A percentile compares a stretch with the other conserved stretches of the same genome.
phyloP scores from a whole-genome alignment of 805 yeast species.

The Lipomyces chichibuensis region DNA sequence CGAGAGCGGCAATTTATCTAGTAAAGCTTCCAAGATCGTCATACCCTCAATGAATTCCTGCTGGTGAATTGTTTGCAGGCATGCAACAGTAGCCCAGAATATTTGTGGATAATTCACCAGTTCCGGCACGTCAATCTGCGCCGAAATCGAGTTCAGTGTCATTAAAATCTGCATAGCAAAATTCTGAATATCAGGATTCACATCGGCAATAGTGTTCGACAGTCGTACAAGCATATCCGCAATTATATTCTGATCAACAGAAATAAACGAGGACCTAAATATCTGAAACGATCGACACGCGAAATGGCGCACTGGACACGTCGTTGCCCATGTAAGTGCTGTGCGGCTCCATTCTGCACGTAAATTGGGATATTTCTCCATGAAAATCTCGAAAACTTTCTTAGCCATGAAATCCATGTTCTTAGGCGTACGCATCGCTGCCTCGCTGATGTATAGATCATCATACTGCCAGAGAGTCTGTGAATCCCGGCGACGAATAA shows the following conservation, averaged over 20 bases:
- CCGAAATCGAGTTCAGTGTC: conserved; percentile 92
- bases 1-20: conserved; percentile 83
- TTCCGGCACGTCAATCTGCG: conserved; percentile 76
- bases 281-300: conserved; percentile 96
- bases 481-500: conserved; percentile 57
- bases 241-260: conserved; percentile 83
- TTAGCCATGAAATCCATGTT: conserved; percentile 78
- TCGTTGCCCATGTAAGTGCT: conserved; percentile 91
- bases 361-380: conserved; percentile 51
- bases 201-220: conserved; percentile 91
- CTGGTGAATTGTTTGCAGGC: conserved; percentile 86
- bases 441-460: conserved; percentile 73
- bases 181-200: conserved; percentile 86
- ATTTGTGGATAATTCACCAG: conserved; percentile 87
- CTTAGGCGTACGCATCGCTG: conserved; percentile 82
- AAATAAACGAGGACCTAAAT: conserved; percentile 79
- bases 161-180: conserved; percentile 95
- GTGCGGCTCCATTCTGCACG: conserved; percentile 84
- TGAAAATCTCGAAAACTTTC: conserved; percentile 61
- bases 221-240: conserved; percentile 91
- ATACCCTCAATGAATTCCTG: conserved; percentile 88
- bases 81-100: conserved; percentile 94
- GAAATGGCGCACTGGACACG: conserved; percentile 94
- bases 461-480: conserved; percentile 80
- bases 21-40: conserved; percentile 77